phyloP scores from a whole-genome alignment of 2,329 filamentous ascomycete genomes.

The Orbilia brochopaga region DNA sequence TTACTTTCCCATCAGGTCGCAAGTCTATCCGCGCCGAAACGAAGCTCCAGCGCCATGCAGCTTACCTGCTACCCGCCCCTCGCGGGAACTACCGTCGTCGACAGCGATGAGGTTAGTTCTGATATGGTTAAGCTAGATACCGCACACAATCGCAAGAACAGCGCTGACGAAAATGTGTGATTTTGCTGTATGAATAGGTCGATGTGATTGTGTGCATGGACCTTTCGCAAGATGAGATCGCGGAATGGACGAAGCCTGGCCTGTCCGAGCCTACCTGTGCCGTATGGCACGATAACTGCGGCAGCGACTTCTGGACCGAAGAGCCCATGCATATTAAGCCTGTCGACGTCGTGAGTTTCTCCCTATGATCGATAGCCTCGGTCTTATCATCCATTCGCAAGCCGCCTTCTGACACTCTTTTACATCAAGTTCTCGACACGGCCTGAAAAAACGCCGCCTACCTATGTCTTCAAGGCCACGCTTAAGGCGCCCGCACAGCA shows the following conservation, averaged over 20 bases:
- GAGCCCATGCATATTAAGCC: conserved; percentile 4
- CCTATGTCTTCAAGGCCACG: conserved; percentile 25
- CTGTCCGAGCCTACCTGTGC: conserved; percentile 13
- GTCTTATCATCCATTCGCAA: too few relatives aligned
- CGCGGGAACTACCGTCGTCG: conserved; percentile 38
- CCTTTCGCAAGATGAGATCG: background rate
- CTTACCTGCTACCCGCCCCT: conserved; percentile 42
- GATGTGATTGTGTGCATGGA: conserved; percentile 41
- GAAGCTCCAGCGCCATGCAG: conserved; percentile 27
- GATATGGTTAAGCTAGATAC: conserved; percentile 15
- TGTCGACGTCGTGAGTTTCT: conserved; percentile 31
- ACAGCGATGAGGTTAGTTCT: conserved; percentile 34
- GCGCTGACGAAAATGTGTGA: background rate
- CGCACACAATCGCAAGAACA: background rate
- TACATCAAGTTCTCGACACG: conserved; percentile 26
- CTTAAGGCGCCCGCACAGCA: conserved; percentile 10
- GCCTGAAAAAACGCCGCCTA: conserved; percentile 3
- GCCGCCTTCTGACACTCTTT: background rate
- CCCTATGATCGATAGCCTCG: background rate
- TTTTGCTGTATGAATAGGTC: conserved; percentile 11
- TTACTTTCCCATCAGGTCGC: too few relatives aligned
- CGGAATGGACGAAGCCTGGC: background rate
- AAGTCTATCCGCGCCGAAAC: background rate
- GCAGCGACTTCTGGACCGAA: conserved; percentile 16
- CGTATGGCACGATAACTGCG: conserved; percentile 37